Percentiles rank a stretch among this genome's conserved stretches.
These are phyloP conservation scores for Mycena indigotica DNA, from an alignment of 768 basidiomycete species.

Conservation along the genomic window DNA sequence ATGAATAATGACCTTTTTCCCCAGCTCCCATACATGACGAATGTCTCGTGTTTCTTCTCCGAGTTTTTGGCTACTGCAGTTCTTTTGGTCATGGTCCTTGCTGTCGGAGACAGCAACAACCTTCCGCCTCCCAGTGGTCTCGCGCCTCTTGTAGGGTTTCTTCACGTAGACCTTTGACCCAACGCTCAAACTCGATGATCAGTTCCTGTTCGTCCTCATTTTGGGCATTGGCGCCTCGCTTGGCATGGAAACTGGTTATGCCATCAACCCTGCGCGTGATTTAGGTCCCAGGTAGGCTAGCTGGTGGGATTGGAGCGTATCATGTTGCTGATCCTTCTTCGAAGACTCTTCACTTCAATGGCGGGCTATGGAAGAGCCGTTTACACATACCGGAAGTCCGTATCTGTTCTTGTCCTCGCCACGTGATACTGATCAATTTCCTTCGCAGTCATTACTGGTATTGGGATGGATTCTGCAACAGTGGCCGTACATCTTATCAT, in stretches of 20 bases:
- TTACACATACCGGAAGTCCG: constrained; percentile 47
- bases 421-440: constrained; percentile 5
- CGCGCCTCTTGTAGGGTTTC: constrained; percentile 44
- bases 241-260: constrained; percentile 63
- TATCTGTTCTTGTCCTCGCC: not conserved
- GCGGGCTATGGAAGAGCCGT: constrained; percentile 67
- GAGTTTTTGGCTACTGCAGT: constrained; percentile 65
- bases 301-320: not conserved
- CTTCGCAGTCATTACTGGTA: constrained; percentile 60
- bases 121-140: constrained; percentile 50
- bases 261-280: constrained; percentile 44
- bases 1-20: not conserved
- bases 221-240: constrained; percentile 61
- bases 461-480: not conserved
- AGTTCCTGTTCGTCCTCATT: constrained; percentile 54
- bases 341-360: constrained; percentile 65
- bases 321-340: not conserved
- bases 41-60: constrained; percentile 43
- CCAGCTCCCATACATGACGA: constrained; percentile 42
- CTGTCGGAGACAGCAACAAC: constrained; percentile 56
- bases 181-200: too few species aligned
- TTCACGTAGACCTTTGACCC: not conserved
- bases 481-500: not conserved
- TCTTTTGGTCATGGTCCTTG: constrained; percentile 58
- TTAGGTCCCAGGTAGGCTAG: constrained; percentile 23